These are phyloP conservation scores for Fusarium setosum DNA, from an alignment of 2,329 filamentous ascomycete species.

Conservation along the genomic window DNA sequence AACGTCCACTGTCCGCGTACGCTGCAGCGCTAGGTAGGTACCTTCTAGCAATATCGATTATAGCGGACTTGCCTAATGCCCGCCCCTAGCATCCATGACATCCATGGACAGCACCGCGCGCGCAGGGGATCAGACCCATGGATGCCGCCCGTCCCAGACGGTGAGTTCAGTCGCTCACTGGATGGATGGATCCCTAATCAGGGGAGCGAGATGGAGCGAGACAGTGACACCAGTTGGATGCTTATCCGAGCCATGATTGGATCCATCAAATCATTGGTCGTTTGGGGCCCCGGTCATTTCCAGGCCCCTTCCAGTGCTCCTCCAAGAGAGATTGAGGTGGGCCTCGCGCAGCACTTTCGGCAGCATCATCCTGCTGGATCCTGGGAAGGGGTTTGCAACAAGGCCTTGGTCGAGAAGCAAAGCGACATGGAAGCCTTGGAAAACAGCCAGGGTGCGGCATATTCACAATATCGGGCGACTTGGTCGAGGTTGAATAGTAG, in stretches of 20 bases:
- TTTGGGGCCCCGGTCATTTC: conserved; percentile 20
- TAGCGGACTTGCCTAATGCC: not conserved
- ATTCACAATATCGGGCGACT: not conserved
- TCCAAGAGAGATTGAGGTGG: conserved; percentile 39
- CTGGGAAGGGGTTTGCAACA: conserved; percentile 25
- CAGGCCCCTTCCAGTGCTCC: conserved; percentile 33
- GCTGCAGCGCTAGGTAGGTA: not conserved
- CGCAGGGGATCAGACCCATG: conserved; percentile 12
- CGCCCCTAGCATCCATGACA: not conserved
- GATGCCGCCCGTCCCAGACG: conserved; percentile 33
- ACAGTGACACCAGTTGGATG: conserved; percentile 14
- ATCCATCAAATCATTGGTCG: conserved; percentile 21
- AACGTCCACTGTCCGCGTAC: not conserved
- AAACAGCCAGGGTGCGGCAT: not conserved
- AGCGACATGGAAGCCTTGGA: conserved; percentile 23
- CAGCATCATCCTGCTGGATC: conserved; percentile 30
- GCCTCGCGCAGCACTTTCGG: conserved; percentile 21
- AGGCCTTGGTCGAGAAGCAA: conserved; percentile 15
- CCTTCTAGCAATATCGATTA: conserved; percentile 4
- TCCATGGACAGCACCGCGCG: not conserved
- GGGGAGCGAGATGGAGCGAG: conserved; percentile 27
- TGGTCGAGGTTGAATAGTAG: not conserved
- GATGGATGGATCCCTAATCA: conserved; percentile 33
- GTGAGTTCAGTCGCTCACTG: conserved; percentile 25
- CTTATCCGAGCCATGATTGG: conserved; percentile 6